Evolutionary conservation across 345 rosid species (phyloP).

Genomic region (Conringia planisiliqua): DNA sequence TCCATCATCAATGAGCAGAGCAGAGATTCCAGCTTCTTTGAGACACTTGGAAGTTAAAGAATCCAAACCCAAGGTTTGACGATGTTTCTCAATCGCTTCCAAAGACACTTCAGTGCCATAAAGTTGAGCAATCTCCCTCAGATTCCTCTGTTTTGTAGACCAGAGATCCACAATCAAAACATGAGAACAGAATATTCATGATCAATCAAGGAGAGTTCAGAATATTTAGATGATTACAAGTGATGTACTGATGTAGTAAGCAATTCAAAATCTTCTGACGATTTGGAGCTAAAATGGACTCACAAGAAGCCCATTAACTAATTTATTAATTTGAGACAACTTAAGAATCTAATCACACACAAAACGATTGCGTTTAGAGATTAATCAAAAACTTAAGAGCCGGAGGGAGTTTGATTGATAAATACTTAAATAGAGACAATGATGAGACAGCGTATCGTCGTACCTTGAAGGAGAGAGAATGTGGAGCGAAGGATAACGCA

Average conservation of each 20-base stretch:
- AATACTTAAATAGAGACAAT: no score
- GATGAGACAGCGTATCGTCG: not conserved
- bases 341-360: not conserved
- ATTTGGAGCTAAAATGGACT: not conserved
- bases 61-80: constrained; percentile 50
- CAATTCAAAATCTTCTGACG: not conserved
- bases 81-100: constrained; percentile 64
- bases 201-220: no score
- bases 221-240: not conserved
- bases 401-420: not conserved
- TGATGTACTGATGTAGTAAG: not conserved
- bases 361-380: not conserved
- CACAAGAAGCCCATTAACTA: not conserved
- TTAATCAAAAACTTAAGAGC: not conserved
- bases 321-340: not conserved
- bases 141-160: constrained; percentile 51
- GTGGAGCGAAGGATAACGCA: constrained; percentile 62
- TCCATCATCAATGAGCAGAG: constrained; percentile 87
- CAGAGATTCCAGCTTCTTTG: constrained; percentile 69
- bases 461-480: constrained; percentile 87
- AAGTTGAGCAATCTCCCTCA: constrained; percentile 69
- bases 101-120: constrained; percentile 64
- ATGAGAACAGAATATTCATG: no score
- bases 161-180: not conserved
- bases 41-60: constrained; percentile 62